phyloP scores from a whole-genome alignment of 2,329 filamentous ascomycete genomes.

The Hypoxylon sp. region DNA sequence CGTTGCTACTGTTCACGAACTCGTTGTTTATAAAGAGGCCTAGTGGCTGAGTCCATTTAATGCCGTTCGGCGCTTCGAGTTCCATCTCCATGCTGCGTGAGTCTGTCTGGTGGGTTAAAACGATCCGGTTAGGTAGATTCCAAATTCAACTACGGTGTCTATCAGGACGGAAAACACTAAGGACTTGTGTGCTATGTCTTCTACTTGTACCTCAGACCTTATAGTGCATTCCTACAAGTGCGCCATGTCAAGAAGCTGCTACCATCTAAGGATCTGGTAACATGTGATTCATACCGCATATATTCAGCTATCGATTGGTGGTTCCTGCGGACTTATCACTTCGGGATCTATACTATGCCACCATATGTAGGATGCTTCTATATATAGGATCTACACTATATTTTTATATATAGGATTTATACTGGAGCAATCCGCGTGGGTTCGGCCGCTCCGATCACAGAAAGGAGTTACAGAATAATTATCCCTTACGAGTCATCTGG shows the following conservation, averaged over 20 bases:
- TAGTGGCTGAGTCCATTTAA: conserved; percentile 10
- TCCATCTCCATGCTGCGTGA: not conserved
- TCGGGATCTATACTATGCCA: not conserved
- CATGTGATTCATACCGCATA: not conserved
- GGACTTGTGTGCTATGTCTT: not conserved
- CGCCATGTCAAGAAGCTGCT: not conserved
- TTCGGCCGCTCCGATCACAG: no score
- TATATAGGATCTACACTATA: no score
- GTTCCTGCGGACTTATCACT: not conserved
- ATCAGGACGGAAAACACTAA: no score
- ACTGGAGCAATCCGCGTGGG: no score
- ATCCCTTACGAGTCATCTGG: no score
- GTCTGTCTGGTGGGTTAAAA: not conserved
- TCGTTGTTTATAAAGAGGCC: conserved; percentile 12
- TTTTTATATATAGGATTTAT: no score
- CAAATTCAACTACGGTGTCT: no score
- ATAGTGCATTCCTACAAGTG: not conserved
- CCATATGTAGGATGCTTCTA: no score
- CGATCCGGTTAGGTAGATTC: no score
- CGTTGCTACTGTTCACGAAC: not conserved
- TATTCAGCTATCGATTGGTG: not conserved
- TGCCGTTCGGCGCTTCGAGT: conserved; percentile 6
- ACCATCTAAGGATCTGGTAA: not conserved
- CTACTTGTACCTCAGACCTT: not conserved
- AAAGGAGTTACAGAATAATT: no score